phyloP scores from a whole-genome alignment of 2,329 filamentous ascomycete genomes.

The Sporothrix inflata region DNA sequence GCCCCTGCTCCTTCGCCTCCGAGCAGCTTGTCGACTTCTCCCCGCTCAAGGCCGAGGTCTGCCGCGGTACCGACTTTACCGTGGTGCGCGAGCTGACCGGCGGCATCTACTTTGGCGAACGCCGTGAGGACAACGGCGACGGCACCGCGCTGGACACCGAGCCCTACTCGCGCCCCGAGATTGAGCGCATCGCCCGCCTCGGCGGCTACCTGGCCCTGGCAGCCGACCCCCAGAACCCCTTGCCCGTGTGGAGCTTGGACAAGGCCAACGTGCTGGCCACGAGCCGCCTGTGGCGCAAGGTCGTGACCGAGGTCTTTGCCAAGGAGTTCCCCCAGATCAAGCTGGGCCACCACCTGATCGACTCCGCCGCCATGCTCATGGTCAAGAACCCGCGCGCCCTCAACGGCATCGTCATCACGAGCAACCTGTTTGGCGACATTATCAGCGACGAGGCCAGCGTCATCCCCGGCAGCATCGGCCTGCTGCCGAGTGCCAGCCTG shows the following conservation, averaged over 20 bases:
- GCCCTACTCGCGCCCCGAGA: conserved; percentile 80
- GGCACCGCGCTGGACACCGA: conserved; percentile 81
- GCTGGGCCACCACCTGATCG: conserved; percentile 87
- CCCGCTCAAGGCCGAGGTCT: conserved; percentile 83
- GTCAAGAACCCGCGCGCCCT: conserved; percentile 87
- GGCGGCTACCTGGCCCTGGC: conserved; percentile 80
- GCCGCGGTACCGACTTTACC: conserved; percentile 86
- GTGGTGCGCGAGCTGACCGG: conserved; percentile 91
- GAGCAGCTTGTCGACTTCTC: conserved; percentile 81
- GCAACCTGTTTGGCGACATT: conserved; percentile 95
- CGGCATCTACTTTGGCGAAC: conserved; percentile 93
- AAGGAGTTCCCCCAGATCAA: conserved; percentile 87
- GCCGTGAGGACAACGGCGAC: conserved; percentile 76
- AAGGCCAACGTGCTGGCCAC: conserved; percentile 97
- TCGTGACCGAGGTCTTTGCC: conserved; percentile 80
- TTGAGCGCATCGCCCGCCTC: conserved; percentile 84
- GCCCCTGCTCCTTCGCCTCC: conserved; percentile 93
- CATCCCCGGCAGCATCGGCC: conserved; percentile 86
- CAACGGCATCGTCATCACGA: conserved; percentile 90
- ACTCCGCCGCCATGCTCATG: conserved; percentile 97
- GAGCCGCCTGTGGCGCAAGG: conserved; percentile 84
- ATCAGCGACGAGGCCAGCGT: conserved; percentile 94
- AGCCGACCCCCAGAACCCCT: conserved; percentile 64
- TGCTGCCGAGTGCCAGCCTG: conserved; percentile 85
- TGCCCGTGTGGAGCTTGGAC: conserved; percentile 83